These are phyloP conservation scores for Fomes fomentarius DNA, from an alignment of 1,284 basidiomycete genomes.

Conservation along the genomic window DNA sequence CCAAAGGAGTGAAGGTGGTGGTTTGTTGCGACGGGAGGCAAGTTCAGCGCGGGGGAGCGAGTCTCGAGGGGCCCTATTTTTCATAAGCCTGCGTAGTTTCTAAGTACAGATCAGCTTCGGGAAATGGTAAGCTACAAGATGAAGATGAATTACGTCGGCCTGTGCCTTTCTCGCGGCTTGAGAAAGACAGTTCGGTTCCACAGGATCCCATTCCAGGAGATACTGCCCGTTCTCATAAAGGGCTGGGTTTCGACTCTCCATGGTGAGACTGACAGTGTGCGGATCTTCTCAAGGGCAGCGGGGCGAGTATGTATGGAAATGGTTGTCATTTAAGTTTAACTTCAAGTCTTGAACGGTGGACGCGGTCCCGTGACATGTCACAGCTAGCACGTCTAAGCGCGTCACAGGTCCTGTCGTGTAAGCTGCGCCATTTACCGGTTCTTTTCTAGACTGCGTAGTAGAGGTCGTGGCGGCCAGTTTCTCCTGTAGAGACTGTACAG, in stretches of 20 bases:
- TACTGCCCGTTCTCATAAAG: not conserved
- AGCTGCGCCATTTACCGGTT: too few relatives aligned
- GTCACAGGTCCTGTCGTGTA: too few relatives aligned
- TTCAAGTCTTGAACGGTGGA: too few relatives aligned
- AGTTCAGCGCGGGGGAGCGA: not conserved
- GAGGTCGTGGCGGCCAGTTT: constrained; percentile 50
- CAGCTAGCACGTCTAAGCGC: too few relatives aligned
- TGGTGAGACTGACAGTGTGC: not conserved
- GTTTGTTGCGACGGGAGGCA: not conserved
- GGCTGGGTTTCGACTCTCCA: not conserved
- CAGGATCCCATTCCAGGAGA: constrained; percentile 1
- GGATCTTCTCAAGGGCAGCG: not conserved
- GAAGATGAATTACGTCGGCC: not conserved
- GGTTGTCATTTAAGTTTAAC: not conserved
- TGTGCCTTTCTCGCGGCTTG: not conserved
- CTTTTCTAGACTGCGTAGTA: constrained; percentile 61
- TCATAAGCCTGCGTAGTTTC: not conserved
- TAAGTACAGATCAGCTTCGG: not conserved
- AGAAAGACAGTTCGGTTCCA: not conserved
- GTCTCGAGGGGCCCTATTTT: not conserved
- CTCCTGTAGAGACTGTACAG: constrained; percentile 60
- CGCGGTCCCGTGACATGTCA: too few relatives aligned
- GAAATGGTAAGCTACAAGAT: not conserved
- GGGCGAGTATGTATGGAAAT: not conserved
- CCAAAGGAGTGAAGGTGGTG: constrained; percentile 5